These are phyloP conservation scores for Solanum arcanum DNA, from an alignment of 257 asterid species.

Conservation along the genomic window DNA sequence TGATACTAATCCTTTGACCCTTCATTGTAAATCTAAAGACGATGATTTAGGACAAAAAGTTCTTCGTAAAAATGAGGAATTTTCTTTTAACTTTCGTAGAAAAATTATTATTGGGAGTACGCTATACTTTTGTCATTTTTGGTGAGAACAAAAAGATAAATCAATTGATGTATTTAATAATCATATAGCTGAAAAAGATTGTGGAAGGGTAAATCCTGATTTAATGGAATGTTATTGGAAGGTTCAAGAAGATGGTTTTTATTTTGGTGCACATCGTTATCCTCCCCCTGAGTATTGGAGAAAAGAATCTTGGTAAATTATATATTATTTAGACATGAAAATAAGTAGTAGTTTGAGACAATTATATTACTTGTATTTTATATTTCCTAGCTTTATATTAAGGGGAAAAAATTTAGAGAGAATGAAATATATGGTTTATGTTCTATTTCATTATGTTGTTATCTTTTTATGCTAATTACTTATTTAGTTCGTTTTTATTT, in stretches of 20 bases:
- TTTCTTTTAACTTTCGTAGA: not conserved
- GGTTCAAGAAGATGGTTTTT: not conserved
- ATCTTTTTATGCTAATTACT: not conserved
- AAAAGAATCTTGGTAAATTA: not conserved
- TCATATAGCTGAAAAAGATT: not conserved
- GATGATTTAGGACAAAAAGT: not conserved
- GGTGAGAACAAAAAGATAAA: not conserved
- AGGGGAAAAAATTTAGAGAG: fast-evolving
- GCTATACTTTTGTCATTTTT: not conserved
- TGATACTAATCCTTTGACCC: not conserved
- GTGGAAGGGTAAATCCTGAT: not conserved
- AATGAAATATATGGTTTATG: not conserved
- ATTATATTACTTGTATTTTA: not conserved
- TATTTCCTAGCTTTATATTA: not conserved
- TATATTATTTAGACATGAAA: not conserved
- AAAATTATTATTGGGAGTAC: not conserved
- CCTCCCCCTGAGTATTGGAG: not conserved
- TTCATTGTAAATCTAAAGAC: not conserved
- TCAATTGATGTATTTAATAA: not conserved
- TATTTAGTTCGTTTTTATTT: not conserved
- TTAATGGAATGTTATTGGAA: not conserved
- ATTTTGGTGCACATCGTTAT: not conserved
- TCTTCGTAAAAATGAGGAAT: not conserved
- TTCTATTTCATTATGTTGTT: not conserved
- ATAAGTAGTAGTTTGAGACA: not conserved